Evolutionary conservation across 2,329 filamentous ascomycete genomes (phyloP).

Genomic region (Sarocladium brachiariae): DNA sequence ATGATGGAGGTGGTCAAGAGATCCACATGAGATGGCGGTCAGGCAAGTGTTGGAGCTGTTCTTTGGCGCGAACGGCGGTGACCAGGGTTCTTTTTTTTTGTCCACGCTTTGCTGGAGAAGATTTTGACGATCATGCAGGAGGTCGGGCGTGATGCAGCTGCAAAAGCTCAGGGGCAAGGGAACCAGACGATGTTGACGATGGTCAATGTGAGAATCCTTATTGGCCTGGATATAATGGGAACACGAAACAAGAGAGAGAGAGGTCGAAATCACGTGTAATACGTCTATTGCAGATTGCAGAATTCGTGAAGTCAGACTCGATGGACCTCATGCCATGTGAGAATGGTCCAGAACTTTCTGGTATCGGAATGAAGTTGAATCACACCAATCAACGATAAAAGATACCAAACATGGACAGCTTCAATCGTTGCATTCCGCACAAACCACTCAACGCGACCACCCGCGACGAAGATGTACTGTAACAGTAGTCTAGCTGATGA

Average conservation of each 20-base stretch:
- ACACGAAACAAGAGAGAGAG: no score
- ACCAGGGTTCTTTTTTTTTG: neutral
- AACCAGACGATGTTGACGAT: neutral
- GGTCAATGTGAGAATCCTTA: no score
- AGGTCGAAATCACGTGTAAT: no score
- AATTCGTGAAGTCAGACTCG: no score
- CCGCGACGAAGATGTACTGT: no score
- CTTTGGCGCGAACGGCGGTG: slow-evolving; percentile 2
- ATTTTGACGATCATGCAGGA: neutral
- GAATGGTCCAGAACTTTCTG: neutral
- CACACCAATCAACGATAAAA: neutral
- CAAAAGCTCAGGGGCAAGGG: neutral
- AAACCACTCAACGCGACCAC: slow-evolving; percentile 9
- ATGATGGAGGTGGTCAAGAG: neutral
- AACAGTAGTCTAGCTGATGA: neutral
- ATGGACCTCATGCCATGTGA: no score
- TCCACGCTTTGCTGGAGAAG: neutral
- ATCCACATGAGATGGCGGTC: slow-evolving; percentile 7
- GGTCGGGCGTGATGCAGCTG: neutral
- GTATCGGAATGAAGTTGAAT: neutral
- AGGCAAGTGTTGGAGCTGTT: neutral
- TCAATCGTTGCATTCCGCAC: neutral
- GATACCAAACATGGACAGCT: neutral
- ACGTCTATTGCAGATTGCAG: no score
- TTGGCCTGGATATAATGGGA: no score